These are phyloP conservation scores for Exophiala calicioides DNA, from an alignment of 2,329 filamentous ascomycete genomes.

Conservation along the genomic window DNA sequence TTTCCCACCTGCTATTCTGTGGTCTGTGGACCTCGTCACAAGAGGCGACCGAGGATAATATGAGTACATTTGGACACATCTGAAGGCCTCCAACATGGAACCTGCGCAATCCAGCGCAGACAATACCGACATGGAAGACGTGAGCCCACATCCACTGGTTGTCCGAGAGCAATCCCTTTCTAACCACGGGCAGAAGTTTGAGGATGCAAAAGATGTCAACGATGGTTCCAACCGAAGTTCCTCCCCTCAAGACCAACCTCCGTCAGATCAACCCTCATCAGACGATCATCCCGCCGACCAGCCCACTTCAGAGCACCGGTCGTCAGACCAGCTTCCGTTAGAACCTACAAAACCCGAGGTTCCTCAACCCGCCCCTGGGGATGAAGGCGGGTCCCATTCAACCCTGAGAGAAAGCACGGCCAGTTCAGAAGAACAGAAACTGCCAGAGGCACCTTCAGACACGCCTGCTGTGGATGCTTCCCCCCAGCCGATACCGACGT, in stretches of 20 bases:
- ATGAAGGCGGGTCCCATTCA: constrained; percentile 8
- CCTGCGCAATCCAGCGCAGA: constrained; percentile 41
- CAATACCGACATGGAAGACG: constrained; percentile 47
- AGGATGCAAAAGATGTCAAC: constrained; percentile 67
- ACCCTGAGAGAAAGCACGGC: constrained; percentile 11
- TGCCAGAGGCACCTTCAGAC: constrained; percentile 8
- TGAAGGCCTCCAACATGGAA: constrained; percentile 27
- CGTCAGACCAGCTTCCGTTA: constrained; percentile 6
- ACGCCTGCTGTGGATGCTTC: constrained; percentile 4
- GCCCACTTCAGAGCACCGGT: too few relatives aligned
- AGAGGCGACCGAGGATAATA: constrained; percentile 9
- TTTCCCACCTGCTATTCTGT: background rate
- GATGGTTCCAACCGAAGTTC: constrained; percentile 14
- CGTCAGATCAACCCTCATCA: too few relatives aligned
- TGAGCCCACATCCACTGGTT: constrained; percentile 29
- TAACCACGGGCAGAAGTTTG: constrained; percentile 69
- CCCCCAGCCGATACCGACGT: constrained; percentile 9
- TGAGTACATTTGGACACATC: constrained; percentile 4
- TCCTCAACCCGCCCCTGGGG: constrained; percentile 2
- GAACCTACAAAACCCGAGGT: constrained; percentile 6
- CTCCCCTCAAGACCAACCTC: constrained; percentile 10
- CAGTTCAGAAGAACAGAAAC: constrained; percentile 7
- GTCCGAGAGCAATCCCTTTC: background rate
- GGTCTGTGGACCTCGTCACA: background rate
- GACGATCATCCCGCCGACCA: too few relatives aligned